Evolutionary conservation across 306 rosid genomes (phyloP).

Genomic region (Citrullus mucosospermus): DNA sequence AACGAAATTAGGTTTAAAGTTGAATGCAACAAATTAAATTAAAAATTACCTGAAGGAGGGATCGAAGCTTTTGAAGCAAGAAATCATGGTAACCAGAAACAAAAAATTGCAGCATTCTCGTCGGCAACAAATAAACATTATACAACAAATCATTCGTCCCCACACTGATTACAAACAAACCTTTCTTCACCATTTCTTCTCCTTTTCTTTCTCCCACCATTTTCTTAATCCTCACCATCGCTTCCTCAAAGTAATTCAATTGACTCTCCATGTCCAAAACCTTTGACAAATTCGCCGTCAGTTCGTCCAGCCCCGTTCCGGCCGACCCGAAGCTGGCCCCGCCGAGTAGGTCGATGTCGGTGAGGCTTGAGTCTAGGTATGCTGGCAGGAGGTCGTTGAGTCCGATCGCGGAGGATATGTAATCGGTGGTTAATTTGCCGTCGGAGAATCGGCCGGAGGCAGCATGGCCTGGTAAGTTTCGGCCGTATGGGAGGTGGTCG

Average conservation of each 20-base stretch:
- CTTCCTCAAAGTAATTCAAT: slow-evolving; percentile 14
- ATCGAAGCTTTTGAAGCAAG: slow-evolving; percentile 11
- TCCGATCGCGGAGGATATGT: neutral
- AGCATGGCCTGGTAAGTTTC: neutral
- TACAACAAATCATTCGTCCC: slow-evolving; percentile 29
- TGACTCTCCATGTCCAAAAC: slow-evolving; percentile 7
- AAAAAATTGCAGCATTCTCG: neutral
- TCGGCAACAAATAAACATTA: slow-evolving; percentile 10
- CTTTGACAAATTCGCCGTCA: neutral
- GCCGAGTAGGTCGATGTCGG: slow-evolving; percentile 12
- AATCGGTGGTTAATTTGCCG: neutral
- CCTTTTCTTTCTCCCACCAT: slow-evolving; percentile 10
- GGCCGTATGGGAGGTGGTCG: neutral
- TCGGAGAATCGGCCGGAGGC: neutral
- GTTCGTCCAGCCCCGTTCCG: slow-evolving; percentile 17
- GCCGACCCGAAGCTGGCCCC: slow-evolving; percentile 28
- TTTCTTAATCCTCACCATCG: neutral
- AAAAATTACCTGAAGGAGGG: neutral
- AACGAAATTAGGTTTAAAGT: too few species aligned
- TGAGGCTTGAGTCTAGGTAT: neutral
- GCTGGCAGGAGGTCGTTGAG: neutral
- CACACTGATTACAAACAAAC: slow-evolving; percentile 15
- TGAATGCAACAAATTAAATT: too few species aligned
- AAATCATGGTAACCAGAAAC: slow-evolving; percentile 16
- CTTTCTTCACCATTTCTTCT: slow-evolving; percentile 4